These are phyloP conservation scores for Petunia hybrid DNA, from an alignment of 305 asterid genomes.

Conservation along the genomic window DNA sequence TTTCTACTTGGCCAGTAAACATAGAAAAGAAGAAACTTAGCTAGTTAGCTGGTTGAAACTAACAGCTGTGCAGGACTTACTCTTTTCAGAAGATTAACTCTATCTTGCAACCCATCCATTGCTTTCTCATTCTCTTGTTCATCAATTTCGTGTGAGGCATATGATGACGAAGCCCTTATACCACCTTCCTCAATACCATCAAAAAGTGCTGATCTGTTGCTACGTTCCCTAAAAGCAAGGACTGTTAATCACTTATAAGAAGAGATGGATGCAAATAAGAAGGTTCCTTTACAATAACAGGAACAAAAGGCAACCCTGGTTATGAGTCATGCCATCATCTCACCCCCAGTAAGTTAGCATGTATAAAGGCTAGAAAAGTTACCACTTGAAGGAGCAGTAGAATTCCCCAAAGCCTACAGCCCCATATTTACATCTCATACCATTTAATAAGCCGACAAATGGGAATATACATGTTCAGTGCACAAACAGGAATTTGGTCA, in stretches of 20 bases:
- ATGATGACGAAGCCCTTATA: constrained; percentile 77
- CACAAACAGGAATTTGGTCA: background rate
- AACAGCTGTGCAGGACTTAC: constrained; percentile 46
- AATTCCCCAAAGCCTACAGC: background rate
- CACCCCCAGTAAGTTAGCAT: background rate
- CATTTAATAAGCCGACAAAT: background rate
- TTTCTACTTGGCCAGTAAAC: background rate
- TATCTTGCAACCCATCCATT: constrained; percentile 81
- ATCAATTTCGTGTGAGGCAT: constrained; percentile 86
- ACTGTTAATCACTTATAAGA: constrained; percentile 7
- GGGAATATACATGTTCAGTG: background rate
- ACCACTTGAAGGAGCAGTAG: background rate
- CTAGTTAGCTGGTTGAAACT: background rate
- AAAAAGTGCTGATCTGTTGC: constrained; percentile 73
- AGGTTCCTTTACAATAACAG: background rate
- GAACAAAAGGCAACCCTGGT: background rate
- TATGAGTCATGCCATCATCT: background rate
- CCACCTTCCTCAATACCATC: constrained; percentile 98
- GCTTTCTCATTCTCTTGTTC: constrained; percentile 90
- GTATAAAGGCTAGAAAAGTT: background rate
- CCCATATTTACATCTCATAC: background rate
- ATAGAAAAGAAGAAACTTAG: background rate
- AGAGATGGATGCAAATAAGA: background rate
- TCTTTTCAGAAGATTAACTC: constrained; percentile 81
- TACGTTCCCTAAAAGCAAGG: constrained; percentile 70